phyloP scores from a whole-genome alignment of 1,284 basidiomycete genomes.

The Butyriboletus appendiculatus region DNA sequence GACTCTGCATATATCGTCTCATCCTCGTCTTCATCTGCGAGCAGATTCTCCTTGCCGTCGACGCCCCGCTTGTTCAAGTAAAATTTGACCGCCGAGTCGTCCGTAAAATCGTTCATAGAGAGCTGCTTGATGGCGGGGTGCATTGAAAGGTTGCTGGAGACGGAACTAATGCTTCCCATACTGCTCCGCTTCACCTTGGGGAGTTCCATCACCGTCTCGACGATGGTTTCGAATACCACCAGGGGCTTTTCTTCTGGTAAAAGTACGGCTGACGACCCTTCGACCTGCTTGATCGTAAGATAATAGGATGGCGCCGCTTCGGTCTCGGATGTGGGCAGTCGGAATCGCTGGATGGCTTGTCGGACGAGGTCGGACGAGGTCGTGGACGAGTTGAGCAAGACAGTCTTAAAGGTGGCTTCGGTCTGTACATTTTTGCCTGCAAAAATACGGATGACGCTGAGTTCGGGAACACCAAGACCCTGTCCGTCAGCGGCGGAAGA shows the following conservation, averaged over 20 bases:
- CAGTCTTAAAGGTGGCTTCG: conserved; percentile 98
- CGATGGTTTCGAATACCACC: conserved; percentile 82
- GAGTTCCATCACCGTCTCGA: conserved; percentile 74
- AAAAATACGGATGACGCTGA: conserved; percentile 94
- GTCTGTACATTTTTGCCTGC: conserved; percentile 87
- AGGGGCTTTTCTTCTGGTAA: conserved; percentile 77
- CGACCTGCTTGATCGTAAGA: conserved; percentile 90
- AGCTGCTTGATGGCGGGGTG: conserved; percentile 93
- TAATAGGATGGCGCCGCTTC: conserved; percentile 69
- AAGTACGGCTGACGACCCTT: conserved; percentile 78
- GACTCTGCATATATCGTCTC: conserved; percentile 49
- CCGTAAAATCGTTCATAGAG: conserved; percentile 95
- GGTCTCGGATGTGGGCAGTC: conserved; percentile 64
- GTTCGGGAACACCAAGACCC: conserved; percentile 71
- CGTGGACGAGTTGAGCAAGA: conserved; percentile 86
- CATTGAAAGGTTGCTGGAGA: conserved; percentile 88
- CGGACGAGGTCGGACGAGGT: conserved; percentile 82
- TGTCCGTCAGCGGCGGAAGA: conserved; percentile 59
- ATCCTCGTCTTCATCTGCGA: conserved; percentile 41
- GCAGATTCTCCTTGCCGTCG: conserved; percentile 34
- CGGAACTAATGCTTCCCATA: conserved; percentile 90
- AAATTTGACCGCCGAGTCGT: conserved; percentile 96
- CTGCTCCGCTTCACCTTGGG: conserved; percentile 92
- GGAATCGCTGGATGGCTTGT: conserved; percentile 94
- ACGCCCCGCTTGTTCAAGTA: conserved; percentile 75